Conservation (phyloP, 2,329 filamentous ascomycete genomes). For the Alternaria atra region DNA sequence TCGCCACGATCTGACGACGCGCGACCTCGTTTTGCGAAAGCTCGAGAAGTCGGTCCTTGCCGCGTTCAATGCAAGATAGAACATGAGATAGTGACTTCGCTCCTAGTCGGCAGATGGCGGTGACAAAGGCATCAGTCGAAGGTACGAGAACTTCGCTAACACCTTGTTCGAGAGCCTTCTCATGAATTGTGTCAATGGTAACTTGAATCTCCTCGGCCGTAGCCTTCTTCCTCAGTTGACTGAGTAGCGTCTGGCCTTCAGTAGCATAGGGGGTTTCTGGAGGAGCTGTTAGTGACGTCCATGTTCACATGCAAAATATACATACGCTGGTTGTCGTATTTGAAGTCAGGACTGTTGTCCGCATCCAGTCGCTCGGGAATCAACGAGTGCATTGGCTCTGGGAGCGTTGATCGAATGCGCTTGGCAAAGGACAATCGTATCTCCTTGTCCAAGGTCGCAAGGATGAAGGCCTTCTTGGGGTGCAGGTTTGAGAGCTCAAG, state of each 20-base stretch:
- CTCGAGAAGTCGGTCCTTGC: constrained; percentile 85
- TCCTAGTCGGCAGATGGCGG: constrained; percentile 89
- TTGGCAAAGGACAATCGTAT: constrained; percentile 96
- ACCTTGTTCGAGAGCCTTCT: constrained; percentile 74
- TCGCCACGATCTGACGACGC: constrained; percentile 85
- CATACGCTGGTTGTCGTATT: constrained; percentile 80
- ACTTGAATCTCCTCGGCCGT: constrained; percentile 86
- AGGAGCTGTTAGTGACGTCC: constrained; percentile 7
- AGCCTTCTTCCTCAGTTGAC: constrained; percentile 83
- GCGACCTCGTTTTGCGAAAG: constrained; percentile 78
- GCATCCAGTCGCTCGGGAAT: constrained; percentile 90
- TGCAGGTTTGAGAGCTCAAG: constrained; percentile 78
- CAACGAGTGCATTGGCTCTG: constrained; percentile 79
- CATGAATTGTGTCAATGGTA: constrained; percentile 80
- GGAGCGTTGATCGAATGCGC: constrained; percentile 92
- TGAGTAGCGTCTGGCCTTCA: constrained; percentile 83
- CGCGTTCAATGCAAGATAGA: constrained; percentile 92
- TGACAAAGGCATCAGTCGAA: constrained; percentile 95
- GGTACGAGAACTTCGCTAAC: constrained; percentile 78
- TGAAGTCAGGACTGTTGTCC: constrained; percentile 93
- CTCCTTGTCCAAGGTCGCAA: constrained; percentile 92
- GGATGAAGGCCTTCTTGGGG: constrained; percentile 92
- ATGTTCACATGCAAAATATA: neutral
- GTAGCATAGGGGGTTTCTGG: constrained; percentile 80
- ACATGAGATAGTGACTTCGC: constrained; percentile 97